Evolutionary conservation across 148 eudicot genomes (phyloP), one percentile per base, ranked within the genome.

Genomic region (Limonium bicolor): DNA sequence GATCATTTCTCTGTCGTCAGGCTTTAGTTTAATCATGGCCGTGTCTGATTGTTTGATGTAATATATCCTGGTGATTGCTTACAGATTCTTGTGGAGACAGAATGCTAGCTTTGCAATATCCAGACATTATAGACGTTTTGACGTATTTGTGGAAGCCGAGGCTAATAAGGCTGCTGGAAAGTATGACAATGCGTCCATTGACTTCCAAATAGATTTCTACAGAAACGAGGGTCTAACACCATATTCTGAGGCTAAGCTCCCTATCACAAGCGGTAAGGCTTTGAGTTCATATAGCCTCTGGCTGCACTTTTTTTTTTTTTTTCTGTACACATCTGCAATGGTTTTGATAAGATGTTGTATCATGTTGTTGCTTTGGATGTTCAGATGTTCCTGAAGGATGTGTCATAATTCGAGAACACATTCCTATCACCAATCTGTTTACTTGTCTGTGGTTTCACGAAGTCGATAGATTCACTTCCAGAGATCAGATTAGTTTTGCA

Each of bases 301-400:
- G 11, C 38, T 32, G 18, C 5, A 16, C 12, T 34, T 7, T 1
- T 16, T 7, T 7, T 12, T 51, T 10, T 20, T 18, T 13, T 36
- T 8, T 43, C 47, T 31, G 0, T 41, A 22, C n/a, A 9, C 43
- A 39, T 19, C 6, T 19, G 21, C 9, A 15, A n/a, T 35, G 38
- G 6, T 10, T 35, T 16, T 16, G 2, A 37, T 20, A 3, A 16
- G 17, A 17, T 19, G n/a, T n/a, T n/a, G n/a, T n/a, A n/a, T n/a
- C n/a, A n/a, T n/a, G n/a, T n/a, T n/a, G 50, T 28, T 47, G 21
- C 26, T 40, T 17, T 16, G 6, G 18, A 20, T 28, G 27, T 73
- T 66, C 76, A 87, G 96, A 87, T 73, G 94, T 87, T 53, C 96
- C 96, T 26, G 96, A 87, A 62, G 96, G 96, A 24, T 87, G 94